These are phyloP conservation scores for Apostasia shenzhenica DNA, from an alignment of 106 monocot species.

Conservation along the genomic window DNA sequence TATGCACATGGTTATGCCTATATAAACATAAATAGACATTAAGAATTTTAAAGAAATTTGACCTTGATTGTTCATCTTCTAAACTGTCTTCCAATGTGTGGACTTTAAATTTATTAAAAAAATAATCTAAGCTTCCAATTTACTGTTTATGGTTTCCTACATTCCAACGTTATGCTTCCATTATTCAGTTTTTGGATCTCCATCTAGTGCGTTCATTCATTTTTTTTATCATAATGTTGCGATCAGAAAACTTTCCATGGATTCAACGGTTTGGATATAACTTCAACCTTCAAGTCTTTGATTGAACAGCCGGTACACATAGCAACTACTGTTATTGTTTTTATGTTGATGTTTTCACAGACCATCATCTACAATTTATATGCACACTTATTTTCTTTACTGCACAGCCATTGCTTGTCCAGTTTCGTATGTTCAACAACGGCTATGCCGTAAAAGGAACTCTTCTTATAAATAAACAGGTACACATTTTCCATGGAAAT, in stretches of 20 bases:
- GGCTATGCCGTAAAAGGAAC: slow-evolving; percentile 75
- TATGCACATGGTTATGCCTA: too few relatives aligned
- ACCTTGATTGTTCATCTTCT: too few relatives aligned
- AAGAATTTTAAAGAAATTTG: too few relatives aligned
- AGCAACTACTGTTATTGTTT: background rate
- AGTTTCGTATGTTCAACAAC: slow-evolving; percentile 68
- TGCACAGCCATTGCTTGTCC: slow-evolving; percentile 60
- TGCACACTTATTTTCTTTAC: background rate
- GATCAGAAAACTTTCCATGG: slow-evolving; percentile 22
- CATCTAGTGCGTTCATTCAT: background rate
- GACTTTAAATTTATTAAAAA: too few relatives aligned
- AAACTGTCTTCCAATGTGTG: too few relatives aligned
- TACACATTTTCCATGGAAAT: slow-evolving; percentile 9
- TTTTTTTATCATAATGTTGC: background rate
- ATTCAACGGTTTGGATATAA: slow-evolving; percentile 1
- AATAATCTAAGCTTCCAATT: background rate
- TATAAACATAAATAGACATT: too few relatives aligned
- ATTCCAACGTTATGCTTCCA: too few relatives aligned
- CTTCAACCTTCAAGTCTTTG: slow-evolving; percentile 7
- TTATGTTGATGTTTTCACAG: background rate
- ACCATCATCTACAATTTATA: background rate
- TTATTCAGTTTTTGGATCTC: too few relatives aligned
- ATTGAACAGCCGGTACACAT: slow-evolving; percentile 21
- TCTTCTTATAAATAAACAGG: slow-evolving; percentile 49
- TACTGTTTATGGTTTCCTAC: background rate